phyloP scores from a whole-genome alignment of 306 rosid species.

The Casuarina cunninghamiana region DNA sequence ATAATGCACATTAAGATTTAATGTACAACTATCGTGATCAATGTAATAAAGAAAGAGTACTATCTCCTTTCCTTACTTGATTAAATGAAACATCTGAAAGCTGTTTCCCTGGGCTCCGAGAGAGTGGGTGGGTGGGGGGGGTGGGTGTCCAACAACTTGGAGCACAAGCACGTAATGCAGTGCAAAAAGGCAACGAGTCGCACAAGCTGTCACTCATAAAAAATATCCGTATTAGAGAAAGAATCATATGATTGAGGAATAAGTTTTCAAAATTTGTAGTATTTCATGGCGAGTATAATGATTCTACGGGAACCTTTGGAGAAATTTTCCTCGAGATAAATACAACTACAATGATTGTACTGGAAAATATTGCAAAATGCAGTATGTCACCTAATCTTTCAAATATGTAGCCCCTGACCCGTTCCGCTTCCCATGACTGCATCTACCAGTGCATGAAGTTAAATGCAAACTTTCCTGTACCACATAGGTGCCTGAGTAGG shows the following conservation, averaged over 20 bases:
- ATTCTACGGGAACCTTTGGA: not conserved
- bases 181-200: not conserved
- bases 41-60: not conserved
- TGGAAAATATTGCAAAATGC: too few species aligned
- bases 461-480: too few species aligned
- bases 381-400: too few species aligned
- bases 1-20: not conserved
- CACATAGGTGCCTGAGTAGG: too few species aligned
- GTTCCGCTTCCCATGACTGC: too few species aligned
- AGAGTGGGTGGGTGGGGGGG: conserved; percentile 4
- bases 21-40: not conserved
- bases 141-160: conserved; percentile 4
- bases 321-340: not conserved
- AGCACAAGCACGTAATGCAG: not conserved
- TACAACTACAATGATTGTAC: too few species aligned
- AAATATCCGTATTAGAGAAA: not conserved
- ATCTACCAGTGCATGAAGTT: too few species aligned
- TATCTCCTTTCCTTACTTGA: not conserved
- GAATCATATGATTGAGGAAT: conserved; percentile 3
- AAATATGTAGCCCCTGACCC: too few species aligned
- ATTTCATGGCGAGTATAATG: not conserved
- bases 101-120: not conserved
- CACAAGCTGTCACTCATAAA: not conserved
- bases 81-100: not conserved
- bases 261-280: not conserved